Percentiles rank a stretch among this genome's conserved stretches.
These are phyloP conservation scores for Hawksworthiomyces lignivorus DNA, from an alignment of 2,329 filamentous ascomycete genomes.

Conservation along the genomic window DNA sequence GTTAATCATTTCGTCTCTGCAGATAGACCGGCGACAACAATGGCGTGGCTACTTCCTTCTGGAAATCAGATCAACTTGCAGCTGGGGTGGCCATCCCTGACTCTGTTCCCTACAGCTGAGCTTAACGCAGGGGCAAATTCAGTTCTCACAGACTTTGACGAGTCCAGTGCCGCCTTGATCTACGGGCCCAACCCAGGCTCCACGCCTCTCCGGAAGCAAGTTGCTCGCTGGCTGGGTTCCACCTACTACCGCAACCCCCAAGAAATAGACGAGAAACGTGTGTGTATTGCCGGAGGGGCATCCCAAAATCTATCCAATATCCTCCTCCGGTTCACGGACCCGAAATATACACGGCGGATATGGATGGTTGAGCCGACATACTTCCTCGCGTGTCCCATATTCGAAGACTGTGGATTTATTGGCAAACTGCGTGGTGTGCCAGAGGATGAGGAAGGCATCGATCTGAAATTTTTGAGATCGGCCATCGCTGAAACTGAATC, in stretches of 20 bases:
- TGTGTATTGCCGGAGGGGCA: constrained; percentile 59
- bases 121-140: constrained; percentile 43
- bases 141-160: constrained; percentile 31
- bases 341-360: constrained; percentile 51
- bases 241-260: constrained; percentile 40
- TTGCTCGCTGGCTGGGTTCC: constrained; percentile 52
- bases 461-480: constrained; percentile 43
- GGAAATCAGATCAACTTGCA: constrained; percentile 21
- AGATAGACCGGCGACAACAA: no score
- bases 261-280: constrained; percentile 31
- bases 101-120: constrained; percentile 47
- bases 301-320: constrained; percentile 57
- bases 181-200: constrained; percentile 59
- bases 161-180: not conserved
- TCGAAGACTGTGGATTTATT: constrained; percentile 56
- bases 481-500: constrained; percentile 6
- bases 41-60: constrained; percentile 6
- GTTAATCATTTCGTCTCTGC: no score
- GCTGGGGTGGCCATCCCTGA: constrained; percentile 21
- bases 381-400: constrained; percentile 56
- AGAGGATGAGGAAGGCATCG: constrained; percentile 55
- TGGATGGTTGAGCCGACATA: constrained; percentile 63
- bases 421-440: constrained; percentile 51
- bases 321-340: constrained; percentile 58
- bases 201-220: constrained; percentile 39